phyloP scores from a whole-genome alignment of 768 basidiomycete species.

The Mycena capillaripes region DNA sequence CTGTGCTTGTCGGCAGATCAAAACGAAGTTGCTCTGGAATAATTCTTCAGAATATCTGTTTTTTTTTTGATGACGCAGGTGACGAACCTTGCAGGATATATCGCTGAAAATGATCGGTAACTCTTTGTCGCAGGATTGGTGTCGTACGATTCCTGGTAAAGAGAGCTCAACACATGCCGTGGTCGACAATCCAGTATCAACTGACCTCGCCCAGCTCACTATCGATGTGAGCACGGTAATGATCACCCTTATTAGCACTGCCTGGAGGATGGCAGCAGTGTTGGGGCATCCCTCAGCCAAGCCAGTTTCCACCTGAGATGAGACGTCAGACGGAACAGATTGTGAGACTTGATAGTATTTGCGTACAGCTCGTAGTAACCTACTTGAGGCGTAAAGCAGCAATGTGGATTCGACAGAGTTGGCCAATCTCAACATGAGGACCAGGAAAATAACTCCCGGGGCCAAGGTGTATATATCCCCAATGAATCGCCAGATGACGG shows the following conservation, averaged over 20 bases:
- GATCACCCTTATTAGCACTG: neutral
- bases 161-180: neutral
- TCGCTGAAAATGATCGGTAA: constrained; percentile 8
- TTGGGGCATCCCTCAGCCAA: neutral
- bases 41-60: neutral
- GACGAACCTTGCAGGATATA: constrained; percentile 11
- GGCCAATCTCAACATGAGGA: neutral
- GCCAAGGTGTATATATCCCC: neutral
- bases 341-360: neutral
- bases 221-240: neutral
- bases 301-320: constrained; percentile 15
- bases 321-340: neutral
- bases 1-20: constrained; percentile 15
- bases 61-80: too few species aligned
- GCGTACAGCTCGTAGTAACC: neutral
- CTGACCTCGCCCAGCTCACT: neutral
- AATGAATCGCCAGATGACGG: constrained; percentile 13
- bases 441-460: neutral
- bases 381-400: constrained; percentile 3
- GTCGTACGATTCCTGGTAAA: neutral
- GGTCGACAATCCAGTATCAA: neutral
- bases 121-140: constrained; percentile 3
- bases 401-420: neutral
- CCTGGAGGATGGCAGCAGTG: neutral
- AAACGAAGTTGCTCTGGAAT: constrained; percentile 5